These are phyloP conservation scores for Gnaphalium uliginosum DNA, from an alignment of 129 eudicot genomes.

Conservation along the genomic window DNA sequence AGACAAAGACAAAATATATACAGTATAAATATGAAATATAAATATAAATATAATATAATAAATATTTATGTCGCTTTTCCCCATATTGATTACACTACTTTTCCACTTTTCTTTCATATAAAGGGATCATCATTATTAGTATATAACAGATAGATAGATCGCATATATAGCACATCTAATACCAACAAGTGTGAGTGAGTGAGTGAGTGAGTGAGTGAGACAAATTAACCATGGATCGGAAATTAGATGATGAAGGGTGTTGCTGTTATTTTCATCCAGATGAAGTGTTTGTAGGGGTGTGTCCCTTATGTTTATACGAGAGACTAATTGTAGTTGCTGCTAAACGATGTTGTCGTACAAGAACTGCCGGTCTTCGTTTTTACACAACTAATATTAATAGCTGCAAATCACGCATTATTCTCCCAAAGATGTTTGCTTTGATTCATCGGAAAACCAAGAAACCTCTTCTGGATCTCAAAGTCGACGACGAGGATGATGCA, in stretches of 20 bases:
- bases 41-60: no score
- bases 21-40: no score
- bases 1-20: no score
- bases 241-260: conserved; percentile 22
- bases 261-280: conserved; percentile 50
- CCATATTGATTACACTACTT: conserved; percentile 33
- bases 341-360: conserved; percentile 26
- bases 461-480: conserved; percentile 13
- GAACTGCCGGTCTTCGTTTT: conserved; percentile 7
- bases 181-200: background rate
- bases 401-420: conserved; percentile 32
- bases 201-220: background rate
- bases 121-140: background rate
- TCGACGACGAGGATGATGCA: conserved; percentile 6
- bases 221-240: conserved; percentile 21
- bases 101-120: conserved; percentile 34
- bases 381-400: conserved; percentile 12
- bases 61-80: conserved; percentile 38
- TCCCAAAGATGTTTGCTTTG: conserved; percentile 43
- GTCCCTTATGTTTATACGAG: conserved; percentile 48
- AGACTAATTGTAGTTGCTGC: conserved; percentile 39
- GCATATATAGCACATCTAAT: background rate
- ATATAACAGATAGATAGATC: background rate
- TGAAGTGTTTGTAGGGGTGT: conserved; percentile 43
- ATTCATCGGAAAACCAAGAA: conserved; percentile 34